phyloP scores from a whole-genome alignment of 2,329 filamentous ascomycete genomes.

The Arthrobotrys sinensis region DNA sequence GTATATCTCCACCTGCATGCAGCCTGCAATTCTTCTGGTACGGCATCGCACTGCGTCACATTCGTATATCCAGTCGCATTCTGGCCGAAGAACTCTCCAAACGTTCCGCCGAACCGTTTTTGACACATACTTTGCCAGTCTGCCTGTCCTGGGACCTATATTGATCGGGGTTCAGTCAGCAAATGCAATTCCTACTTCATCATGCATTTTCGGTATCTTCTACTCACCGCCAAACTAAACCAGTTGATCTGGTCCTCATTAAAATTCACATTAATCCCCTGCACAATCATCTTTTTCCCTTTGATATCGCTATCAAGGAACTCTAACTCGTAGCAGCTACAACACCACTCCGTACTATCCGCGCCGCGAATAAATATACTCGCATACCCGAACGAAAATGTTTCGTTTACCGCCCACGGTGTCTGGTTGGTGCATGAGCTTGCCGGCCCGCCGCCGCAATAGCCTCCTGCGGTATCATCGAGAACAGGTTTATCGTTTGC shows the following conservation, averaged over 20 bases:
- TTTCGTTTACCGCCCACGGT: conserved; percentile 76
- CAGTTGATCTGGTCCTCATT: conserved; percentile 58
- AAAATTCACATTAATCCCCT: conserved; percentile 72
- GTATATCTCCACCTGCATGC: conserved; percentile 56
- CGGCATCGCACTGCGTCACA: conserved; percentile 47
- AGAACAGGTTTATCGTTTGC: conserved; percentile 35
- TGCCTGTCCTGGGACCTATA: conserved; percentile 53
- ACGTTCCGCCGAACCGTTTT: conserved; percentile 50
- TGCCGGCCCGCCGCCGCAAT: conserved; percentile 74
- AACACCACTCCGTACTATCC: conserved; percentile 76
- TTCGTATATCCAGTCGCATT: conserved; percentile 50
- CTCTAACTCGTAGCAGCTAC: conserved; percentile 76
- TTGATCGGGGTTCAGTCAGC: background rate
- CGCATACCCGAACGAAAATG: conserved; percentile 76
- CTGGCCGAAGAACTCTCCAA: conserved; percentile 53
- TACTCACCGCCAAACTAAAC: conserved; percentile 53
- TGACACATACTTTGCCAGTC: conserved; percentile 51
- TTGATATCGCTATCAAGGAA: conserved; percentile 71
- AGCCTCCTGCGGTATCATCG: conserved; percentile 65
- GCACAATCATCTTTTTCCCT: conserved; percentile 78
- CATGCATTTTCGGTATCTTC: background rate
- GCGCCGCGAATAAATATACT: conserved; percentile 74
- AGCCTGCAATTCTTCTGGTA: conserved; percentile 37
- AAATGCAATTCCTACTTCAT: background rate
- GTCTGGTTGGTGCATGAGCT: conserved; percentile 76